Percentiles rank a stretch among this genome's conserved stretches.
Evolutionary conservation across 176 grass and related monocot genomes (phyloP).

Genomic region (Pharus latifolius): DNA sequence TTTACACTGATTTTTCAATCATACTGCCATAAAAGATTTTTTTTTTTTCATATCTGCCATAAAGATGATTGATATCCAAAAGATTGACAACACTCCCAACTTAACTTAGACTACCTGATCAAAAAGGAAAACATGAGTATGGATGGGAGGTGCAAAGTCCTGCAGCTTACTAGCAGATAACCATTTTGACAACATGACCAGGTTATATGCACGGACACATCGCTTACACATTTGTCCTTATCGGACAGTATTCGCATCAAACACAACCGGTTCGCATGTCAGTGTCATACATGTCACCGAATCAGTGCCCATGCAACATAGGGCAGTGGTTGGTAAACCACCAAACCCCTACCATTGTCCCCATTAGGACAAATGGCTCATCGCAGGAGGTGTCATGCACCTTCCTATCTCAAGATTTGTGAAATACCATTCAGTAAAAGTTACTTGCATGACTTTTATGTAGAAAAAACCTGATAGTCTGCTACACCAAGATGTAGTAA

Average conservation of each 20-base stretch:
- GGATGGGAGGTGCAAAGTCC: slow-evolving; percentile 14
- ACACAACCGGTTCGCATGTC: slow-evolving; percentile 2
- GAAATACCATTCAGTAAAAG: too few species aligned
- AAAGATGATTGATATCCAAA: background rate
- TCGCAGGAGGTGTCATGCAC: slow-evolving; percentile 24
- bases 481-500: slow-evolving; percentile 6
- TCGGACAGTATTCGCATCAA: slow-evolving; percentile 22
- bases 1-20: background rate
- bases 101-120: background rate
- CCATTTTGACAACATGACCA: slow-evolving; percentile 15
- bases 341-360: slow-evolving; percentile 17
- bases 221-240: slow-evolving; percentile 29
- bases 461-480: too few species aligned
- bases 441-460: too few species aligned
- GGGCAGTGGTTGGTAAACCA: slow-evolving; percentile 17
- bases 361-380: slow-evolving; percentile 8
- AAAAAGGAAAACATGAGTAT: background rate
- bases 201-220: slow-evolving; percentile 42
- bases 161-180: slow-evolving; percentile 22
- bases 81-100: background rate
- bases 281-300: slow-evolving; percentile 12
- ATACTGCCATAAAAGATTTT: background rate
- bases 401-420: slow-evolving; percentile 21
- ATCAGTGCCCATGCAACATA: slow-evolving; percentile 48
- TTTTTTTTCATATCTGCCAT: background rate